These are phyloP conservation scores for Globisporangium cylindrosporum DNA, from an alignment of 352 stramenopile genomes.

Conservation along the genomic window DNA sequence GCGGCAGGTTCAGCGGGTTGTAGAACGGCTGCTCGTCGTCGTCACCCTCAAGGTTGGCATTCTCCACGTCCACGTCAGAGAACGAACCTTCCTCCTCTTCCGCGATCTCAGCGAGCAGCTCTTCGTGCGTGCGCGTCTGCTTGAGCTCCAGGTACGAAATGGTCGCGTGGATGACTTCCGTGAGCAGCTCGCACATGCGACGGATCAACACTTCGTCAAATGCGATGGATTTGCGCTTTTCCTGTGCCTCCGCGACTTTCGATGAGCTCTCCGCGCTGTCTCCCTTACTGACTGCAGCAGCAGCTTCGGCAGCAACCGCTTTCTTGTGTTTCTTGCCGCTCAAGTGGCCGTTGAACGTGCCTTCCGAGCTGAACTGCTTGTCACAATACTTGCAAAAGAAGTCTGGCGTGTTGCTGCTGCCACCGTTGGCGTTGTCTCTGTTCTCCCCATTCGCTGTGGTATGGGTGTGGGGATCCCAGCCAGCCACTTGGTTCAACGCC, in stretches of 20 bases:
- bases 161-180: constrained; percentile 79
- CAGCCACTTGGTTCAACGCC: constrained; percentile 51
- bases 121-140: constrained; percentile 84
- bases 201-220: constrained; percentile 75
- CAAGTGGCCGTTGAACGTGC: constrained; percentile 70
- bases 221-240: constrained; percentile 48
- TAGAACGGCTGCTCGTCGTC: constrained; percentile 97
- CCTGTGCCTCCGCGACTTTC: constrained; percentile 10
- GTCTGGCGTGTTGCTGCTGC: constrained; percentile 5
- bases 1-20: constrained; percentile 98
- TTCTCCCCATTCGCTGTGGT: constrained; percentile 5
- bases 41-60: constrained; percentile 65
- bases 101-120: constrained; percentile 81
- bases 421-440: constrained; percentile 10
- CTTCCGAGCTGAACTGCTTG: constrained; percentile 72
- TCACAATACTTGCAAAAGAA: constrained; percentile 66
- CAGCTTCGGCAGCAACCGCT: constrained; percentile 23
- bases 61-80: constrained; percentile 79
- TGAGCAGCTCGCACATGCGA: constrained; percentile 72
- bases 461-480: constrained; percentile 40
- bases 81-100: constrained; percentile 86
- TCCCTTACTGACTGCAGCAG: constrained; percentile 2
- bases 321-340: constrained; percentile 84
- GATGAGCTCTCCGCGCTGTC: constrained; percentile 5
- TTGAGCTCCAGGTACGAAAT: constrained; percentile 87